These are phyloP conservation scores for Lophium mytilinum DNA, from an alignment of 495 filamentous ascomycete species.

Conservation along the genomic window DNA sequence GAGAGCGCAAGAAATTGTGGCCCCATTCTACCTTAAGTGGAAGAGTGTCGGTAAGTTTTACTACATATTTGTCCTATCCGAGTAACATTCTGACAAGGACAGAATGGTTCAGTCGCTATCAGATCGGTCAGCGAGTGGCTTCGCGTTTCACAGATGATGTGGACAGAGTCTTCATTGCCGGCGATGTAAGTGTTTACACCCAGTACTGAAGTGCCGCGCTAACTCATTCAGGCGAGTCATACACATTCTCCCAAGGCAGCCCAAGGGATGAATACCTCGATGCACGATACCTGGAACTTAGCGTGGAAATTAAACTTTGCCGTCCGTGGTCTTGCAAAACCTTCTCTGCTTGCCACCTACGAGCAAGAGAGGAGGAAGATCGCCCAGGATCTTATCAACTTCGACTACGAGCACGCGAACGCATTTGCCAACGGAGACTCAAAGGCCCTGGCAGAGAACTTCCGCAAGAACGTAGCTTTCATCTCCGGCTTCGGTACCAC, in stretches of 20 bases:
- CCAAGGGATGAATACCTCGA: conserved; percentile 30
- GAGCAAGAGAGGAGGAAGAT: conserved; percentile 26
- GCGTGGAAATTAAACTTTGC: conserved; percentile 28
- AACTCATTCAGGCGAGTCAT: conserved; percentile 17
- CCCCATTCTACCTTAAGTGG: conserved; percentile 63
- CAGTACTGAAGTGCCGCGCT: background rate
- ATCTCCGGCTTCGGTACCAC: conserved; percentile 47
- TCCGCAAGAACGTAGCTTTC: conserved; percentile 22
- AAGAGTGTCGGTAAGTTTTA: conserved; percentile 40
- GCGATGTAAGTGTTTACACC: conserved; percentile 10
- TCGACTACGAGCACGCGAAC: conserved; percentile 27
- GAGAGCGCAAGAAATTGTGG: conserved; percentile 56
- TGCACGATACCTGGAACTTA: conserved; percentile 29
- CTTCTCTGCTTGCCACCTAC: conserved; percentile 22
- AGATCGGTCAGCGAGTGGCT: conserved; percentile 34
- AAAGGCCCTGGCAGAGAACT: conserved; percentile 23
- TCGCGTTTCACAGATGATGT: conserved; percentile 17
- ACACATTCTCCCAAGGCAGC: conserved; percentile 28
- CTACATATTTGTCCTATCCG: background rate
- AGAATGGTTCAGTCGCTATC: conserved; percentile 63
- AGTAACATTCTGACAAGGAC: background rate
- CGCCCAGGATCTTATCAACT: conserved; percentile 25
- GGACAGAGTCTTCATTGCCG: conserved; percentile 25
- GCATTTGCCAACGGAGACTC: conserved; percentile 23
- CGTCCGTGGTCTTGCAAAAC: conserved; percentile 23